Evolutionary conservation across 345 rosid genomes (phyloP).

Genomic region (Mallotus nudiflorus): DNA sequence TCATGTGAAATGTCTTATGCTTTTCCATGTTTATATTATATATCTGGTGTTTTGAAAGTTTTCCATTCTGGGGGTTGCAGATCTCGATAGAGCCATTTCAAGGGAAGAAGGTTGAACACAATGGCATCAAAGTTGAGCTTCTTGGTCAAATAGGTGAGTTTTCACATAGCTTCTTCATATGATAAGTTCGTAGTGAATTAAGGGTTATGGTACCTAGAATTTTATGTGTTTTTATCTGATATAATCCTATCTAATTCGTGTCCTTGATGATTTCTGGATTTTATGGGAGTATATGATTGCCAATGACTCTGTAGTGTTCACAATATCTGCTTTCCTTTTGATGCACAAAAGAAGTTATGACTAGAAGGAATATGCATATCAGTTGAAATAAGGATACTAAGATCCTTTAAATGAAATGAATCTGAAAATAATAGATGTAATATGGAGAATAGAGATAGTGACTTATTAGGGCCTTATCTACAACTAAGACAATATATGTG

Average conservation of each 20-base stretch:
- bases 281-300: not conserved
- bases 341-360: not conserved
- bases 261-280: not conserved
- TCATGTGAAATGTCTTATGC: not conserved
- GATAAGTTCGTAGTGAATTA: not conserved
- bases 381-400: not conserved
- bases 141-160: conserved; percentile 85
- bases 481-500: too few relatives aligned
- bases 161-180: not conserved
- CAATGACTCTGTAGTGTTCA: not conserved
- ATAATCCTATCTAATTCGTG: not conserved
- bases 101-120: conserved; percentile 95
- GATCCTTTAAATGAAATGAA: not conserved
- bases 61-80: conserved; percentile 31
- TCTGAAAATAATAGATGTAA: too few relatives aligned
- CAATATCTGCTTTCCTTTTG: not conserved
- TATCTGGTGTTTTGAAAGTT: not conserved
- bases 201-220: not conserved
- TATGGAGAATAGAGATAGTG: too few relatives aligned
- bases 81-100: conserved; percentile 76
- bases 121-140: conserved; percentile 93
- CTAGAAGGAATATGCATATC: not conserved
- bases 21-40: not conserved
- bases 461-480: too few relatives aligned
- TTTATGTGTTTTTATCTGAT: not conserved